phyloP scores from a whole-genome alignment of 495 filamentous ascomycete genomes.

The Terfezia boudieri region DNA sequence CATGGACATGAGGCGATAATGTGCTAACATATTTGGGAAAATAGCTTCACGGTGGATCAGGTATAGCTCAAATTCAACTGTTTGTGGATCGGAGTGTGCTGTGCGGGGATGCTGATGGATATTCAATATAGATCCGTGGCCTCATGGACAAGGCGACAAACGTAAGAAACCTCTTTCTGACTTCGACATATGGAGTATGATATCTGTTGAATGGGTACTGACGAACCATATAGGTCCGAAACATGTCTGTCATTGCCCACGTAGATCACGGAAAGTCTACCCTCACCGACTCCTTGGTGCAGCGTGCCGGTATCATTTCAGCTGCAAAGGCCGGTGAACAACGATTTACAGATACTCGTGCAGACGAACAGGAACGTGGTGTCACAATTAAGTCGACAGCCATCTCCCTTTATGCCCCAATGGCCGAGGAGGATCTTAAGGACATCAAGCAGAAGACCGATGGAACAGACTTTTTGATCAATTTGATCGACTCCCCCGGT shows the following conservation, averaged over 20 bases:
- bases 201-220: background rate
- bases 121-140: slow-evolving; percentile 43
- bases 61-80: slow-evolving; percentile 12
- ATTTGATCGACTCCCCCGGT: slow-evolving; percentile 98
- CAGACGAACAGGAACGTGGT: slow-evolving; percentile 96
- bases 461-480: slow-evolving; percentile 95
- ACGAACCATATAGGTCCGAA: slow-evolving; percentile 34
- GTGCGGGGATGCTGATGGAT: slow-evolving; percentile 8
- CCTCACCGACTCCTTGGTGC: slow-evolving; percentile 93
- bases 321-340: slow-evolving; percentile 89
- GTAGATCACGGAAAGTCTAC: slow-evolving; percentile 99
- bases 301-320: slow-evolving; percentile 98
- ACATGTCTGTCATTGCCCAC: slow-evolving; percentile 99
- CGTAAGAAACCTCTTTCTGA: slow-evolving; percentile 19
- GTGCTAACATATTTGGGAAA: background rate
- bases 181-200: background rate
- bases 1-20: no score
- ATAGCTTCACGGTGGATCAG: slow-evolving; percentile 97
- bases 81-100: background rate
- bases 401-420: slow-evolving; percentile 87
- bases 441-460: slow-evolving; percentile 70
- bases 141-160: slow-evolving; percentile 97
- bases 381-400: slow-evolving; percentile 99
- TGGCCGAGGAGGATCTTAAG: slow-evolving; percentile 76
- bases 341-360: slow-evolving; percentile 88